These are phyloP conservation scores for Neurospora tetrasperma DNA, from an alignment of 495 filamentous ascomycete species.

Conservation along the genomic window DNA sequence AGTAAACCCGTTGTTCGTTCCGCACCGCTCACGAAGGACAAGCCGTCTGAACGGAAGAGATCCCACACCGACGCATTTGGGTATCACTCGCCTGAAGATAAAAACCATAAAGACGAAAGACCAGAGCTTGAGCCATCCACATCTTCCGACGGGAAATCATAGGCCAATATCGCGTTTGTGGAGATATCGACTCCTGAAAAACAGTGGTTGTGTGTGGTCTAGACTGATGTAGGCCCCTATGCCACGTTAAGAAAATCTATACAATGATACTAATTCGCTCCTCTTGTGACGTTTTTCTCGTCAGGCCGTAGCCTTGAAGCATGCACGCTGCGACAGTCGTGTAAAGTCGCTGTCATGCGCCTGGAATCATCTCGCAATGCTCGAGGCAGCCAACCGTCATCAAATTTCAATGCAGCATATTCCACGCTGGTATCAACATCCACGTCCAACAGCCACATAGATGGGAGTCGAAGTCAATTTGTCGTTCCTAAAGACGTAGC, in stretches of 20 bases:
- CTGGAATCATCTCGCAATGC: no score
- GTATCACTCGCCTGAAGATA: neutral
- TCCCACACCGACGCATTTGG: neutral
- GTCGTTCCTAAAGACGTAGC: neutral
- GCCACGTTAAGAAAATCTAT: neutral
- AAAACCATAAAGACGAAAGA: neutral
- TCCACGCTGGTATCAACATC: neutral
- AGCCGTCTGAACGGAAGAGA: neutral
- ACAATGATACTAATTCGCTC: neutral
- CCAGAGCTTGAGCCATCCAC: neutral
- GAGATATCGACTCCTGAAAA: neutral
- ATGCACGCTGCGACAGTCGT: neutral
- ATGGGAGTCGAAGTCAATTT: neutral
- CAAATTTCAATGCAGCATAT: neutral
- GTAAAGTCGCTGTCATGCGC: neutral
- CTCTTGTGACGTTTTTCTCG: neutral
- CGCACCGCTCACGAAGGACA: neutral
- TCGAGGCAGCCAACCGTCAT: no score
- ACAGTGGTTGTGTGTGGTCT: neutral
- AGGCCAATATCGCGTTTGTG: neutral
- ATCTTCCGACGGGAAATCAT: neutral
- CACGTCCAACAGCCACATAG: neutral
- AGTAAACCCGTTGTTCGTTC: conserved; percentile 41
- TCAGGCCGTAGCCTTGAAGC: neutral
- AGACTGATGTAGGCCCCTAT: neutral